phyloP scores from a whole-genome alignment of 1,284 basidiomycete species.

The Leccinum huronense region DNA sequence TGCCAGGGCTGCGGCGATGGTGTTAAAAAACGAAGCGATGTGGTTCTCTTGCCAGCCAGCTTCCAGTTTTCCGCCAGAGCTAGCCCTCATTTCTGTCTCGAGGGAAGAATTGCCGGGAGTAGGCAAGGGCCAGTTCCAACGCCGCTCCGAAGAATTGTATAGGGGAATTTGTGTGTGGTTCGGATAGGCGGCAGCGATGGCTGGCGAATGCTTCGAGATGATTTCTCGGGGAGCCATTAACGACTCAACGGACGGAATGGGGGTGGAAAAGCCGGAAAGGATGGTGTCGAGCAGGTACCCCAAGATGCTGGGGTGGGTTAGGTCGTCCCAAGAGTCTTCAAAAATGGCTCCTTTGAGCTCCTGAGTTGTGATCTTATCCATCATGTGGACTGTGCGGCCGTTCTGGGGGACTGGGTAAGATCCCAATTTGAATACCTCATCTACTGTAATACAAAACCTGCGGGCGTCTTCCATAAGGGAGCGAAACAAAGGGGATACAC shows the following conservation, averaged over 20 bases:
- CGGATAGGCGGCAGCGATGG: background rate
- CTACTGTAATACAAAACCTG: too few relatives aligned
- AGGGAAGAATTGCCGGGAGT: background rate
- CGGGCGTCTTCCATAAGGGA: too few relatives aligned
- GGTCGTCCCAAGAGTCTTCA: background rate
- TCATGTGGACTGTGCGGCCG: too few relatives aligned
- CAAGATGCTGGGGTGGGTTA: background rate
- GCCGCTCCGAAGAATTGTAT: background rate
- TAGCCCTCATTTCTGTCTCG: background rate
- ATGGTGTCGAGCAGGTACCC: slow-evolving; percentile 8
- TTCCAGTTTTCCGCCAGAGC: background rate
- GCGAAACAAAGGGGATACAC: too few relatives aligned
- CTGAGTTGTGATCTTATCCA: too few relatives aligned
- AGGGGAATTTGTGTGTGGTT: background rate
- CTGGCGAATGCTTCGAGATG: background rate
- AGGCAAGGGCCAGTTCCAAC: background rate
- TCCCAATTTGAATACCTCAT: too few relatives aligned
- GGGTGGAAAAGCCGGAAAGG: background rate
- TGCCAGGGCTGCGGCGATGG: background rate
- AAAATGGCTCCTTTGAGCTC: too few relatives aligned
- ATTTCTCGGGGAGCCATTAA: background rate
- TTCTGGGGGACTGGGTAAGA: too few relatives aligned
- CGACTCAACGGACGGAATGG: background rate
- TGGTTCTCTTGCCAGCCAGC: background rate
- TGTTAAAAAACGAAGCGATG: background rate